phyloP scores from a whole-genome alignment of 805 yeast genomes.

The Danielia oregonensis region DNA sequence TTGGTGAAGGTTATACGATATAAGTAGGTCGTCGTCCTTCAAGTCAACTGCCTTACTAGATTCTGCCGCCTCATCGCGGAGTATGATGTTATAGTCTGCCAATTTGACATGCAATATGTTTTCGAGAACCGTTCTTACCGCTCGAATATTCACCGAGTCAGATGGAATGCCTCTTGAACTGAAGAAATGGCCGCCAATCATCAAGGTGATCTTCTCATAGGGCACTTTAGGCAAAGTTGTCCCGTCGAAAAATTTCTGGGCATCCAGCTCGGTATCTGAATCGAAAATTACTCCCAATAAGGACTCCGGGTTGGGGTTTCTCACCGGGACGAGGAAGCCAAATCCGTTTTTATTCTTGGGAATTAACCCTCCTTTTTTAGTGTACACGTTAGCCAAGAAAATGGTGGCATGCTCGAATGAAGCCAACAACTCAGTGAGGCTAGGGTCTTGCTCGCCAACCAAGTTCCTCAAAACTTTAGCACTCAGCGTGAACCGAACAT shows the following conservation, averaged over 20 bases:
- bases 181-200: constrained; percentile 80
- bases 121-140: constrained; percentile 23
- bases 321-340: constrained; percentile 79
- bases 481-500: constrained; percentile 57
- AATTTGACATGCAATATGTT: constrained; percentile 23
- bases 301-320: constrained; percentile 46
- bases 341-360: constrained; percentile 56
- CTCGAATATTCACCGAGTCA: constrained; percentile 19
- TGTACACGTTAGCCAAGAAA: constrained; percentile 65
- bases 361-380: constrained; percentile 34
- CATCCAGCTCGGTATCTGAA: constrained; percentile 70
- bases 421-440: constrained; percentile 12
- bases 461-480: constrained; percentile 37
- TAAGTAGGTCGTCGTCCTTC: constrained; percentile 23
- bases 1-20: constrained; percentile 30
- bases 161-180: constrained; percentile 32
- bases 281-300: constrained; percentile 88
- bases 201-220: constrained; percentile 75
- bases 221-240: constrained; percentile 17
- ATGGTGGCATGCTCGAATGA: constrained; percentile 44
- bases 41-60: constrained; percentile 11
- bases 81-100: constrained; percentile 17
- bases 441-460: constrained; percentile 6
- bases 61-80: constrained; percentile 24
- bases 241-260: constrained; percentile 15